These are phyloP conservation scores for Vitis cinerea DNA, from an alignment of 164 flowering plant genomes.

Conservation along the genomic window DNA sequence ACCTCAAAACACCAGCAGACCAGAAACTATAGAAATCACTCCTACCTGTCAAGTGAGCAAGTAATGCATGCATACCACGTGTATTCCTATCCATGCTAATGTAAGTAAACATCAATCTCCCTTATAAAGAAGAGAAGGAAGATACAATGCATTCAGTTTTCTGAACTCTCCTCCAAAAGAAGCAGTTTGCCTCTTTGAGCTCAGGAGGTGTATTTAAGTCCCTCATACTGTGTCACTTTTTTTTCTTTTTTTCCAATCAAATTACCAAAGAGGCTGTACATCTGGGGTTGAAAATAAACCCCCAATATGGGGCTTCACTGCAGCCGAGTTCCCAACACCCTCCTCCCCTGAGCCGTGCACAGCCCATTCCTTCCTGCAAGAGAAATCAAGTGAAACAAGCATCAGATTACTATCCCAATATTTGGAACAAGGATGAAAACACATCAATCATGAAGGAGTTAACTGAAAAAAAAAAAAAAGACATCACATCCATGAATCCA, in stretches of 20 bases:
- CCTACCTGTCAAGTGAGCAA: constrained; percentile 14
- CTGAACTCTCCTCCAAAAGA: constrained; percentile 34
- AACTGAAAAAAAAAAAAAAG: too few relatives aligned
- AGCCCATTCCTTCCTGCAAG: constrained; percentile 58
- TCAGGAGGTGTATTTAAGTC: constrained; percentile 24
- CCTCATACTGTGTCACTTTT: constrained; percentile 17
- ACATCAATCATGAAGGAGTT: too few relatives aligned
- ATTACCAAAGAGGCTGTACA: constrained; percentile 92
- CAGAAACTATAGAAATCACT: neutral
- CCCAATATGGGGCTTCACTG: constrained; percentile 48
- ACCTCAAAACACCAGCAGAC: neutral
- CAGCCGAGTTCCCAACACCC: constrained; percentile 37
- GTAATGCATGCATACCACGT: constrained; percentile 20
- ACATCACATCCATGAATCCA: too few relatives aligned
- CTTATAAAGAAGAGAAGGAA: constrained; percentile 42
- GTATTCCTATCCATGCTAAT: constrained; percentile 35
- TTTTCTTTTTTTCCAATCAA: constrained; percentile 38
- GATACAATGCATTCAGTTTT: constrained; percentile 47
- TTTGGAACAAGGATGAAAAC: too few relatives aligned
- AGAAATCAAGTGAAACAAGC: constrained; percentile 2
- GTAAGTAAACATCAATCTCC: constrained; percentile 45
- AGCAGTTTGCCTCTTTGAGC: constrained; percentile 29
- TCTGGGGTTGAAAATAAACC: constrained; percentile 64
- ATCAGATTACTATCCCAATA: constrained; percentile 7
- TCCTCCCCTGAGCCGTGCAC: constrained; percentile 48